These are phyloP conservation scores for Trichoderma sp. DNA, from an alignment of 2,329 filamentous ascomycete genomes.

Conservation along the genomic window DNA sequence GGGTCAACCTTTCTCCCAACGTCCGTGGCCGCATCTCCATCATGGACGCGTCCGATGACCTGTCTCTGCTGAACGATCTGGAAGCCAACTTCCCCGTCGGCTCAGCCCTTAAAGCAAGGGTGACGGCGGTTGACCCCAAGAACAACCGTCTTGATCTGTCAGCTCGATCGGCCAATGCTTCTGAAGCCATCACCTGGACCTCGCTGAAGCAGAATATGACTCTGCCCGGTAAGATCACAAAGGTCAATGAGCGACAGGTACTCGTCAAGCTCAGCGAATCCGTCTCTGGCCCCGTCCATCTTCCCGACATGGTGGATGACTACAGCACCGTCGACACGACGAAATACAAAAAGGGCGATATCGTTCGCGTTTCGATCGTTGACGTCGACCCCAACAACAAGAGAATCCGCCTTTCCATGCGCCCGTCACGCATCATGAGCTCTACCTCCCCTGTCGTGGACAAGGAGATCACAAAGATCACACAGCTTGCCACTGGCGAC, in stretches of 20 bases:
- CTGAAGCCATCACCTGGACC: slow-evolving; percentile 62
- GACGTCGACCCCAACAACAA: slow-evolving; percentile 83
- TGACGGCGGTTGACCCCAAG: slow-evolving; percentile 70
- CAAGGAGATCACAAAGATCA: slow-evolving; percentile 69
- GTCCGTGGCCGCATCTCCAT: slow-evolving; percentile 81
- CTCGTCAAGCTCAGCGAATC: slow-evolving; percentile 82
- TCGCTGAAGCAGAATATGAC: slow-evolving; percentile 78
- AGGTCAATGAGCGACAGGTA: slow-evolving; percentile 79
- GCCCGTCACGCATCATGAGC: slow-evolving; percentile 86
- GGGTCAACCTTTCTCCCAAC: slow-evolving; percentile 88
- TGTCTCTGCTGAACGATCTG: slow-evolving; percentile 75
- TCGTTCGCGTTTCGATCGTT: slow-evolving; percentile 83
- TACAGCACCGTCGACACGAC: slow-evolving; percentile 78
- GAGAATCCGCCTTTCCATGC: slow-evolving; percentile 75
- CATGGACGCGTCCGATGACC: slow-evolving; percentile 84
- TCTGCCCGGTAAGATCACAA: slow-evolving; percentile 80
- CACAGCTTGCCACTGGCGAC: slow-evolving; percentile 75
- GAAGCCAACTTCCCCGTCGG: slow-evolving; percentile 83
- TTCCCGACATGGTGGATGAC: slow-evolving; percentile 85
- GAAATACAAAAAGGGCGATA: slow-evolving; percentile 78
- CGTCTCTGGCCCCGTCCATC: slow-evolving; percentile 76
- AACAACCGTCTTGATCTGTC: slow-evolving; percentile 81
- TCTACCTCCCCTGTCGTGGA: slow-evolving; percentile 81
- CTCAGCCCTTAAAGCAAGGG: slow-evolving; percentile 80
- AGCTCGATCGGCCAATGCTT: slow-evolving; percentile 62